A percentile compares a stretch with the other conserved stretches of the same genome.
These are phyloP conservation scores for Spathaspora sp. DNA, from an alignment of 805 yeast species.

Conservation along the genomic window DNA sequence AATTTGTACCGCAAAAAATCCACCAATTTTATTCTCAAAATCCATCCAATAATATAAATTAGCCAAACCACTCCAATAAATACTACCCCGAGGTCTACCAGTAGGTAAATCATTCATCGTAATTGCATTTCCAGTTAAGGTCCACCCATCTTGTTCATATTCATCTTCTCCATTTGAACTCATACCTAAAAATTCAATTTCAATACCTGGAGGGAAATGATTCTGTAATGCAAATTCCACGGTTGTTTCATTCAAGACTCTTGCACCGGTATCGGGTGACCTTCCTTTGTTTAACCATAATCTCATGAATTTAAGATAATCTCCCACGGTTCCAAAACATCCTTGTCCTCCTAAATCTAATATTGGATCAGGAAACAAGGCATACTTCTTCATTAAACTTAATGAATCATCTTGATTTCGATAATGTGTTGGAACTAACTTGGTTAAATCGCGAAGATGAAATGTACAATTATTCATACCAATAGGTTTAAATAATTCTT, in stretches of 20 bases:
- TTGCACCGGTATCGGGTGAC: constrained; percentile 34
- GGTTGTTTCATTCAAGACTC: constrained; percentile 23
- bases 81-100: constrained; percentile 32
- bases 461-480: constrained; percentile 31
- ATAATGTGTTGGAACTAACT: constrained; percentile 14
- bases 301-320: constrained; percentile 36
- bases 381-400: constrained; percentile 10
- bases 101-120: constrained; percentile 20
- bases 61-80: constrained; percentile 40
- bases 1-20: constrained; percentile 37
- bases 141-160: constrained; percentile 24
- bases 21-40: constrained; percentile 32
- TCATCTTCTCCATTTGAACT: constrained; percentile 13
- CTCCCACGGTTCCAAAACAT: constrained; percentile 32
- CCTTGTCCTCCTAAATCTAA: constrained; percentile 46
- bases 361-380: constrained; percentile 17
- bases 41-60: constrained; percentile 41
- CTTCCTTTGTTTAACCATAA: constrained; percentile 37
- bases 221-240: constrained; percentile 28
- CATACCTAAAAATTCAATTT: constrained; percentile 17
- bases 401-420: constrained; percentile 12
- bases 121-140: constrained; percentile 33
- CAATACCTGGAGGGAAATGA: constrained; percentile 25
- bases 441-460: constrained; percentile 12
- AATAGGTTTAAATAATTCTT: constrained; percentile 28